Evolutionary conservation across 2,329 filamentous ascomycete species (phyloP), one percentile per base, ranked within the genome.

Genomic region (Arthrinium puccinioides): DNA sequence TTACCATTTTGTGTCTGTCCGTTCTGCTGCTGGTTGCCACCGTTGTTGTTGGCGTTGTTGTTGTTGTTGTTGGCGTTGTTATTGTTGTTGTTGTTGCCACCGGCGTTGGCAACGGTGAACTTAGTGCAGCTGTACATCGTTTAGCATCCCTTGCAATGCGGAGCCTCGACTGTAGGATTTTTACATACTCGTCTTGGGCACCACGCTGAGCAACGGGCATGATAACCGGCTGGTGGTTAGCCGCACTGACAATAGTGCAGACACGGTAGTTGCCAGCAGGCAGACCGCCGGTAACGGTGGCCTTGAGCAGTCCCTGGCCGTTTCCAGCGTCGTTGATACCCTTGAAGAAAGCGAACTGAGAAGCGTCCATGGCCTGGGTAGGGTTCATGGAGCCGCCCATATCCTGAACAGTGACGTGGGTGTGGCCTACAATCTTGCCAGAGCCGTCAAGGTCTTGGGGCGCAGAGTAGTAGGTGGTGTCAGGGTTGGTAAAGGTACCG

Each of bases 161-260:
- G 5, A 16, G 9, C 21, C 18, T 4, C 4, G 9, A 11, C 53
- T 23, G 20, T 16, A 5, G 8, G n/a, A 13, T n/a, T n/a, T n/a
- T n/a, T 4, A 33, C 31, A 23, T 24, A 33, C 31, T 82, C 78
- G 49, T 83, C 79, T 54, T 82, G 77, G 31, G 74, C 66, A 58
- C 79, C 79, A 56, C 79, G 74, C 61, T 82, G 78, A 38, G 79
- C 78, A 37, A 82, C 71, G 36, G 77, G 76, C 76, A 81, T 81
- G 38, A 79, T 53, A 9, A 80, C 74, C 39, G 76, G 75, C 61
- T 82, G 76, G 52, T 83, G 79, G 64, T 82, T 83, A 47, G 74
- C 63, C n/a, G 79, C 61, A 42, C 69, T 61, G 20, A 70, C 67
- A 72, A 83, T 79, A 50, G 72, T 76, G 67, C 79, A 83, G 43